Conservation (phyloP, 2,329 filamentous ascomycete species). For the Colletotrichum navitas region DNA sequence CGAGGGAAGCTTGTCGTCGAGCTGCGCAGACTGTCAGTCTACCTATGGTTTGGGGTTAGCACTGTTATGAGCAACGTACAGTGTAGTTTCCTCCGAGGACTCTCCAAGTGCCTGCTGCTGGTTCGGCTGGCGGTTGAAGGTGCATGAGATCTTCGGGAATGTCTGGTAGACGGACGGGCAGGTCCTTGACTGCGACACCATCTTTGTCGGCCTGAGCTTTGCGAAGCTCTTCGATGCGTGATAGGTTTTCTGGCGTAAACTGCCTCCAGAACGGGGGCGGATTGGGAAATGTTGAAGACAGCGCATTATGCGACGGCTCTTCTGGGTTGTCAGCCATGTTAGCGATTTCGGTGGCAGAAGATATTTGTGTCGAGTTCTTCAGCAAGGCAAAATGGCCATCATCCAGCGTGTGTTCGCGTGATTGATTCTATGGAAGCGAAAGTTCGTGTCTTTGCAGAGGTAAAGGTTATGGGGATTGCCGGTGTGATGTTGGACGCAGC, state of each 20-base stretch:
- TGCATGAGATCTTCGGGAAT: slow-evolving; percentile 79
- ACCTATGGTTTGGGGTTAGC: accelerated
- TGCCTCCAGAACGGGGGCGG: slow-evolving; percentile 92
- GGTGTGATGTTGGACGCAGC: not conserved
- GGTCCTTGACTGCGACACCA: slow-evolving; percentile 40
- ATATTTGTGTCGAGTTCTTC: not conserved
- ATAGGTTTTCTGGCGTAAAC: slow-evolving; percentile 83
- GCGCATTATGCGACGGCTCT: slow-evolving; percentile 56
- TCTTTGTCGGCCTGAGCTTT: slow-evolving; percentile 53
- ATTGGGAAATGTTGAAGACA: slow-evolving; percentile 80
- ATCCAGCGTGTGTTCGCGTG: not conserved
- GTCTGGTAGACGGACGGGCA: slow-evolving; percentile 54
- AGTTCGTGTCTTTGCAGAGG: not conserved
- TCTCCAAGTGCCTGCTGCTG: slow-evolving; percentile 76
- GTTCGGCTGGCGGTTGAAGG: slow-evolving; percentile 85
- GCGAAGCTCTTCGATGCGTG: slow-evolving; percentile 63
- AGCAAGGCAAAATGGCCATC: slow-evolving; percentile 9
- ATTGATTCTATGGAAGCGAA: not conserved
- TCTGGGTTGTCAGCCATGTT: slow-evolving; percentile 69
- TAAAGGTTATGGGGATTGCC: not conserved
- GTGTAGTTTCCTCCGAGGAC: slow-evolving; percentile 79
- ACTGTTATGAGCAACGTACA: slow-evolving; percentile 48
- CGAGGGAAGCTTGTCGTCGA: slow-evolving; percentile 72
- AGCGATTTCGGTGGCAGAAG: not conserved
- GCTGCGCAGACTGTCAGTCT: slow-evolving; percentile 50